Evolutionary conservation across 2,329 filamentous ascomycete genomes (phyloP), one percentile per base, ranked within the genome.

Genomic region (Trichophyton rubrum): DNA sequence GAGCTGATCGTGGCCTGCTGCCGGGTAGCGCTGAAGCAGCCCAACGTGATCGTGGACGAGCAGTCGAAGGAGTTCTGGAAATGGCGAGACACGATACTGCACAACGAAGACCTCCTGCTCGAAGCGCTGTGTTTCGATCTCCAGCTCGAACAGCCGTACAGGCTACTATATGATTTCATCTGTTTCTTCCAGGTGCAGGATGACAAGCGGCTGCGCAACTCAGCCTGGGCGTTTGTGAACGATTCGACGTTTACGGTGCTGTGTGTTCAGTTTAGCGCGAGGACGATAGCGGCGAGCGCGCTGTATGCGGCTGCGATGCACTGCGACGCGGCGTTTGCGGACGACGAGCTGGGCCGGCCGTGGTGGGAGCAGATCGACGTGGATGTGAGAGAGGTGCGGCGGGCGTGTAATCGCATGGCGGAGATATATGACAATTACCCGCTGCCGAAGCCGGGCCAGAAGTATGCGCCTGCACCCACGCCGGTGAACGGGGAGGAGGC

Each of bases 51-150:
- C 59, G 89, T 97, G 59, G 93, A 99, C 71, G 93, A 97, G 74
- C 91, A 97, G 73, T 95, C 88, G 66, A 97, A 96, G 70, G 93
- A 99, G 70, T 99, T 93, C 72, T 99, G 93, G 93, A 85, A 88
- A 69, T 99, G 93, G 93, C 84, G 90, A 63, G 93, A 99, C 71
- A 93, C 87, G 62, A 95, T 99, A 61, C 78, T 97, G 13, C 86
- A 88, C 65, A 90, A 95, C 70, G 93, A 99, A 75, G 93, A 97
- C 71, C 79, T 92, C 49, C 87, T 99, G 77, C 81, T 99, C 15
- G 93, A 97, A 72, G 85, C 85, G 53, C 79, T 99, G 17, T 97
- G 91, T 62, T 99, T 99, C 72, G 93, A 99, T 71, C 79, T 99
- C 53, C 89, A 91, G 73, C 80, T 96, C 30, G 88, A 95, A 66